Percentiles rank a stretch among this genome's conserved stretches.
Evolutionary conservation across 2,329 filamentous ascomycete species (phyloP).

Genomic region (Dactylellina parvicollis): DNA sequence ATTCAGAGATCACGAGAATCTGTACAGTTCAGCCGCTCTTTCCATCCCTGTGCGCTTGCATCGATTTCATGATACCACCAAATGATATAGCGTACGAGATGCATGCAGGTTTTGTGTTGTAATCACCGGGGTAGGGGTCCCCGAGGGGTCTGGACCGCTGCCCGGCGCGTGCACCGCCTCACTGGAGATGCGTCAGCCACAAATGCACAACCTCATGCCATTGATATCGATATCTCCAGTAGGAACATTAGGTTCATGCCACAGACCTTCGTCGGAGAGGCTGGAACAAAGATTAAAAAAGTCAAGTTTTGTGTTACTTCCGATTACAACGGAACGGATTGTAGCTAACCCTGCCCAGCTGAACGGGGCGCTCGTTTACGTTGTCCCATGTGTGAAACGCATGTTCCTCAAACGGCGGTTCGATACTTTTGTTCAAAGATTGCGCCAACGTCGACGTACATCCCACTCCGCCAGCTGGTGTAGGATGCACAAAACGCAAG

Average conservation of each 20-base stretch:
- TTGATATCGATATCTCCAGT: background rate
- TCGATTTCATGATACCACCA: constrained; percentile 11
- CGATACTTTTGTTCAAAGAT: too few relatives aligned
- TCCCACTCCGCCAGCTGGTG: constrained; percentile 2
- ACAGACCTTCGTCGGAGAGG: background rate
- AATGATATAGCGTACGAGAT: background rate
- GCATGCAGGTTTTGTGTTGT: constrained; percentile 30
- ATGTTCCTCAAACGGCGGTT: constrained; percentile 22
- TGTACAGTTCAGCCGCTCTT: constrained; percentile 14
- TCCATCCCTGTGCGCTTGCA: background rate
- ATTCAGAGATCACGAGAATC: constrained; percentile 8
- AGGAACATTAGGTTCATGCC: background rate
- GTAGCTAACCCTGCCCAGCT: constrained; percentile 48
- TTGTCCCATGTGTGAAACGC: constrained; percentile 18
- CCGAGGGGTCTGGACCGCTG: constrained; percentile 41
- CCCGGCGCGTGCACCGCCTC: constrained; percentile 32
- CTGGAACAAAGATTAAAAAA: background rate
- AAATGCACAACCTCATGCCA: constrained; percentile 31
- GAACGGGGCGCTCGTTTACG: constrained; percentile 33
- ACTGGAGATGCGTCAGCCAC: constrained; percentile 44
- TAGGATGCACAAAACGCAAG: constrained; percentile 2
- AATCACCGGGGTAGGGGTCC: constrained; percentile 34
- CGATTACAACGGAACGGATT: constrained; percentile 15
- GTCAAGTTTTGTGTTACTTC: constrained; percentile 10
- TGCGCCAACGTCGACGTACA: constrained; percentile 8